Conservation (phyloP, 23 red algal species). For the Gracilaria gracilis region DNA sequence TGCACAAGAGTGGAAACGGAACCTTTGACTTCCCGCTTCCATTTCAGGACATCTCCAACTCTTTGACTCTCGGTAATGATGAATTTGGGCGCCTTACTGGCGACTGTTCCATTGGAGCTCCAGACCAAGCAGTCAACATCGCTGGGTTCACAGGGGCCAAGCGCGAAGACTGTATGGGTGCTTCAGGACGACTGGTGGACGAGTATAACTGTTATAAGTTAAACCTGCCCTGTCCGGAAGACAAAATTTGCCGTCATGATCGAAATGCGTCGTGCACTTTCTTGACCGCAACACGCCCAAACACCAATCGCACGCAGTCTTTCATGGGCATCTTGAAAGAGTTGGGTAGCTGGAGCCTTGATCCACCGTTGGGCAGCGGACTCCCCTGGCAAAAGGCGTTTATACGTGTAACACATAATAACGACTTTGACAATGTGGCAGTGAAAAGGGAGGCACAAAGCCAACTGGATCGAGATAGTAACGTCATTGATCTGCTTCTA, state of each 20-base stretch:
- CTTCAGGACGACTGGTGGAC: neutral
- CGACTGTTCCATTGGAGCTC: neutral
- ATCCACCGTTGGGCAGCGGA: neutral
- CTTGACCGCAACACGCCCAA: neutral
- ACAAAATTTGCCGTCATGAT: too few species aligned
- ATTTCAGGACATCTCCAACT: neutral
- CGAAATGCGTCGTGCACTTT: too few species aligned
- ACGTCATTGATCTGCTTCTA: neutral
- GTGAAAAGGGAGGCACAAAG: neutral
- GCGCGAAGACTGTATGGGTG: neutral
- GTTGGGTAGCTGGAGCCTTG: neutral
- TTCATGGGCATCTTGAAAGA: neutral
- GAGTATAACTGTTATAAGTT: neutral
- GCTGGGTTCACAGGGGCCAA: neutral
- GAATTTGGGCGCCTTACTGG: neutral
- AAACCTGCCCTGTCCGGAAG: too few species aligned
- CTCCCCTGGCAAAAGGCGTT: neutral
- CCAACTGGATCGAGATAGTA: neutral
- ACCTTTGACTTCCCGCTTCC: neutral
- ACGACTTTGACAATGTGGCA: neutral
- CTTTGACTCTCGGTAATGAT: neutral
- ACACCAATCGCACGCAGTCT: neutral
- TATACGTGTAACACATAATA: neutral
- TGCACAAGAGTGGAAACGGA: neutral
- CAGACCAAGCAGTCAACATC: neutral